Conservation (phyloP, 768 basidiomycete genomes). For the Pulveroboletus sp. region DNA sequence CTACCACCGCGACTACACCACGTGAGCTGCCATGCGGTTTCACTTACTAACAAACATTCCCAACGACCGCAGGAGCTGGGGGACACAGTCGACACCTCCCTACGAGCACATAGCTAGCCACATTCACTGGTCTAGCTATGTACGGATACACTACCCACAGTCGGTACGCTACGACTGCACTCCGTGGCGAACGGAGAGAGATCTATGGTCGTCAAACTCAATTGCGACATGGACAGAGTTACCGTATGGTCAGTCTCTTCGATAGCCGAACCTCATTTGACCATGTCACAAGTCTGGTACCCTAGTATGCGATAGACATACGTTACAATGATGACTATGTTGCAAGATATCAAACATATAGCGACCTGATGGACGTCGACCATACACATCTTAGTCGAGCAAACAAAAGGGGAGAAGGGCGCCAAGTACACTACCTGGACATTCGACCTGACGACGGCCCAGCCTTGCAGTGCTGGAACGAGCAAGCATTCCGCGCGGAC, state of each 20-base stretch:
- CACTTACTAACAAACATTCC: neutral
- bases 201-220: conserved; percentile 14
- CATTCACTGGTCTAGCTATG: neutral
- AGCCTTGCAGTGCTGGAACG: neutral
- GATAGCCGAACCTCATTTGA: neutral
- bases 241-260: neutral
- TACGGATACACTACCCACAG: neutral
- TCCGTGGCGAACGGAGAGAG: neutral
- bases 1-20: too few relatives aligned
- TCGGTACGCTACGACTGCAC: neutral
- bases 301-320: conserved; percentile 22
- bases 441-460: conserved; percentile 2
- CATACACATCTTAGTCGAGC: neutral
- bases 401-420: neutral
- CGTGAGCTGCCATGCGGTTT: neutral
- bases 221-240: neutral
- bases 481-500: neutral
- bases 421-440: conserved; percentile 10
- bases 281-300: neutral
- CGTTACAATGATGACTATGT: conserved; percentile 23
- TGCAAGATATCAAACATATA: conserved; percentile 15
- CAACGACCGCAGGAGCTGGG: too few relatives aligned
- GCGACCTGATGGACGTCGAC: conserved; percentile 9
- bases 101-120: neutral
- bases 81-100: too few relatives aligned